Base-by-base conservation (phyloP, 2,329 filamentous ascomycete genomes). In the Pestalotiopsis sp. region DNA sequence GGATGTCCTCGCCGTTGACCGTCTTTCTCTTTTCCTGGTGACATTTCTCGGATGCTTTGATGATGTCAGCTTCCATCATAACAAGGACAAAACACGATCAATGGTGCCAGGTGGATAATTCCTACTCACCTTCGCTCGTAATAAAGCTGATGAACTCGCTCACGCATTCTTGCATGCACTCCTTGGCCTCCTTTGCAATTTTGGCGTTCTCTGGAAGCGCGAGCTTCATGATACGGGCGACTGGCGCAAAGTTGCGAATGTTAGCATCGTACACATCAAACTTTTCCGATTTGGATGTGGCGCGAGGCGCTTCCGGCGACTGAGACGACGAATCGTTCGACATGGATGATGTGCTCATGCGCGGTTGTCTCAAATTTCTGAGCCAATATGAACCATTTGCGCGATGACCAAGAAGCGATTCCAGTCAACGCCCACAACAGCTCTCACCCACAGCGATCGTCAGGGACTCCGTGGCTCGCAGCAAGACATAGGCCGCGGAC, bases 81-180 rank as follows among this genome's bases (percentile, higher is more conserved):
- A 61, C 65, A 68, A 70, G 70, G 68, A 70, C 70, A 66, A 70
- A 59, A 41, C 23, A 27, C 38, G 20, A 6, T 6, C 14, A 17
- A 12, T 14, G 36, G 13, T 20, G 38, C 31, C 61, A 17, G 14
- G 66, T 17, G 45, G 25, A 17, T 4, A 41, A 36, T 65, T 17
- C 41, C 66, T 65, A 84, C 92, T 79, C 81, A 97, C 96, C 96
- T 88, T 99, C 96, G 81, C 95, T 98, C 45, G 96, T 99, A 79
- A 99, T 98, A 86, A 99, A 99, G 6, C 94, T 97, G 85, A 99
- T 99, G 82, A 99, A 99, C 84, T 99, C 96, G 90, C 95, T 98
- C 69, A 99, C 96, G 79, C 96, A 99, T 82, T 99, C 96, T 82
- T 99, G 96, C 96, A 99, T 98, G 84, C 96, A 99, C 81, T 99